These are phyloP conservation scores for Fusarium circinatum DNA, from an alignment of 2,329 filamentous ascomycete genomes.

Conservation along the genomic window DNA sequence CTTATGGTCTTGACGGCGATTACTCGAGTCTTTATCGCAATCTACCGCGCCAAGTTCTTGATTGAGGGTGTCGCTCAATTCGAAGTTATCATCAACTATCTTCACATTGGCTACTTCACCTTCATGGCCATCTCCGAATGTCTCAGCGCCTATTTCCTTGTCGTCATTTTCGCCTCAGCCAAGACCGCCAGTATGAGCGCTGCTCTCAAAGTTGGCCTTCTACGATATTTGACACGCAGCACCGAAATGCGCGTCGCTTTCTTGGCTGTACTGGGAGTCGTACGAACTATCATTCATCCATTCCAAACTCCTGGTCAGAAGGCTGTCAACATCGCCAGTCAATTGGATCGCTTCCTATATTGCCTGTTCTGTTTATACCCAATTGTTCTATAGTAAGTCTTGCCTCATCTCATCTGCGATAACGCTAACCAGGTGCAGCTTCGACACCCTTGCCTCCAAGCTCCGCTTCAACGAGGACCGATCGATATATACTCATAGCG, in stretches of 20 bases:
- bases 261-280: slow-evolving; percentile 51
- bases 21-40: slow-evolving; percentile 56
- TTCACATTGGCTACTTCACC: slow-evolving; percentile 55
- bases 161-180: slow-evolving; percentile 50
- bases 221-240: slow-evolving; percentile 51
- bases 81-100: slow-evolving; percentile 46
- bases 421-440: slow-evolving; percentile 16
- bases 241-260: slow-evolving; percentile 53
- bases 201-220: slow-evolving; percentile 47
- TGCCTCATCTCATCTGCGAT: rapidly evolving
- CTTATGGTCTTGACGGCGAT: slow-evolving; percentile 62
- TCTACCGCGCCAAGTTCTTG: slow-evolving; percentile 47
- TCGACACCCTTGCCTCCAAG: slow-evolving; percentile 49
- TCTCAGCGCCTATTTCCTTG: slow-evolving; percentile 52
- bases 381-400: slow-evolving; percentile 51
- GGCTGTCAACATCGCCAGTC: slow-evolving; percentile 49
- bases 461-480: slow-evolving; percentile 37
- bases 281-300: slow-evolving; percentile 54
- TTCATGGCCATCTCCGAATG: slow-evolving; percentile 54
- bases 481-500: slow-evolving; percentile 14
- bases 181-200: slow-evolving; percentile 36
- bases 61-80: slow-evolving; percentile 38
- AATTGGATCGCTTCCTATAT: slow-evolving; percentile 54
- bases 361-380: slow-evolving; percentile 55
- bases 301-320: slow-evolving; percentile 51